A percentile compares a stretch with the other conserved stretches of the same genome.
phyloP scores from a whole-genome alignment of 2,329 filamentous ascomycete genomes.

The Curvularia lunata region DNA sequence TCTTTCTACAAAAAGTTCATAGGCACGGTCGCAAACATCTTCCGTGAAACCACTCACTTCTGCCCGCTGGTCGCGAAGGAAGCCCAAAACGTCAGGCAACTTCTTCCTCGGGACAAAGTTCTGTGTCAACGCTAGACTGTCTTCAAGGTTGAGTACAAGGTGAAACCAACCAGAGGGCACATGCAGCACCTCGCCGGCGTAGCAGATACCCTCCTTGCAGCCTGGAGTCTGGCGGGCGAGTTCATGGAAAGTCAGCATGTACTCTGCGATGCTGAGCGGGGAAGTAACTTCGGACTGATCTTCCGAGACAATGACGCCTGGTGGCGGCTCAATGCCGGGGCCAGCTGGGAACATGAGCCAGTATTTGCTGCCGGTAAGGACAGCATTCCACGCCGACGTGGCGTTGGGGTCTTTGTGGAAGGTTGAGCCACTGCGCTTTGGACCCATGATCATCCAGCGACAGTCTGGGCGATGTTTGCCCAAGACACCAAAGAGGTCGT shows the following conservation, averaged over 20 bases:
- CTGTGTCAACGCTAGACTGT: slow-evolving; percentile 87
- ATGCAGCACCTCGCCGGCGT: slow-evolving; percentile 83
- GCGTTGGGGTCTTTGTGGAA: slow-evolving; percentile 86
- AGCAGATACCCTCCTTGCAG: slow-evolving; percentile 85
- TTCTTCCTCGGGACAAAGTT: slow-evolving; percentile 87
- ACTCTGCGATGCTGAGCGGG: slow-evolving; percentile 95
- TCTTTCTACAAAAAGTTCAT: slow-evolving; percentile 73
- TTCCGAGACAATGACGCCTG: slow-evolving; percentile 86
- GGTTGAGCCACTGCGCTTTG: slow-evolving; percentile 84
- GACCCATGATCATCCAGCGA: slow-evolving; percentile 91
- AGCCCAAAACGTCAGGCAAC: slow-evolving; percentile 75
- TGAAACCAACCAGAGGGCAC: slow-evolving; percentile 98
- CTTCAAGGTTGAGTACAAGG: slow-evolving; percentile 86
- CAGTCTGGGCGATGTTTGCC: slow-evolving; percentile 81
- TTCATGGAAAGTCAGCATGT: slow-evolving; percentile 86
- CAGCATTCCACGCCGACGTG: slow-evolving; percentile 91
- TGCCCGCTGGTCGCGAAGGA: slow-evolving; percentile 79
- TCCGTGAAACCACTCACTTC: slow-evolving; percentile 86
- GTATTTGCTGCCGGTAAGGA: slow-evolving; percentile 88
- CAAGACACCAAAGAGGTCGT: slow-evolving; percentile 83
- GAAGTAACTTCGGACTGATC: slow-evolving; percentile 94
- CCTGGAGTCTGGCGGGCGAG: slow-evolving; percentile 77
- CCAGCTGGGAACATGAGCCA: slow-evolving; percentile 97
- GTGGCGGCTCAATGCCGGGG: slow-evolving; percentile 67
- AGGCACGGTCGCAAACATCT: slow-evolving; percentile 71